Evolutionary conservation across 345 rosid genomes (phyloP), one percentile per base, ranked within the genome.

Genomic region (Arabis alpina): DNA sequence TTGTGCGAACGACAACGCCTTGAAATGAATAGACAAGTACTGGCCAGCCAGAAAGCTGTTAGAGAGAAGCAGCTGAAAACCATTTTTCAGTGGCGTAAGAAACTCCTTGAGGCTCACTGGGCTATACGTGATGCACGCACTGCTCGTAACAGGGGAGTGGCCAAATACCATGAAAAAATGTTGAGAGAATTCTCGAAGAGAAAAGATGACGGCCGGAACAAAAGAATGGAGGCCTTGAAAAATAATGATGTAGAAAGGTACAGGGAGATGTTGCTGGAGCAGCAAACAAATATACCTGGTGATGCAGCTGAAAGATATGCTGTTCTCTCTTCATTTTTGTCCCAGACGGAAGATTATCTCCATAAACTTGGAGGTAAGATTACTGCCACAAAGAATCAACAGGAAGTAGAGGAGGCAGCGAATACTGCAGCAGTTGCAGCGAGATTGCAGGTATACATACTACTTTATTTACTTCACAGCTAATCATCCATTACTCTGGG

Each of bases 221-320:
- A 80, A 84, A 86, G 99, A 76, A 95, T 95, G 99, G 99, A 95
- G 72, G 99, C 99, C 58, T 80, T 95, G 83, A 92, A 95, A 85
- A 95, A 95, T 79, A 95, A 95, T 82, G 99, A 95, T 68, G 99
- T 92, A 37, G 99, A 92, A 83, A 87, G 99, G 83, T 95, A 95
- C 71, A 85, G 99, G 81, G 98, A 95, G 80, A 95, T 95, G 98
- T 73, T 95, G 77, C 75, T 95, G 80, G 99, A 95, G 80, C 97
- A 92, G 87, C 98, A 95, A 81, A 95, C 99, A 37, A 88, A 70
- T 77, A 81, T 90, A 34, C 77, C 83, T 9, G 99, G 99, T 44
- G 99, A 86, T 67, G 98, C 96, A 76, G 87, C 97, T 7, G 99
- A 95, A 84, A 87, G 99, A 79, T 95, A 95, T 78, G 83, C 87